These are phyloP conservation scores for Bretziella fagacearum DNA, from an alignment of 2,329 filamentous ascomycete species.

Conservation along the genomic window DNA sequence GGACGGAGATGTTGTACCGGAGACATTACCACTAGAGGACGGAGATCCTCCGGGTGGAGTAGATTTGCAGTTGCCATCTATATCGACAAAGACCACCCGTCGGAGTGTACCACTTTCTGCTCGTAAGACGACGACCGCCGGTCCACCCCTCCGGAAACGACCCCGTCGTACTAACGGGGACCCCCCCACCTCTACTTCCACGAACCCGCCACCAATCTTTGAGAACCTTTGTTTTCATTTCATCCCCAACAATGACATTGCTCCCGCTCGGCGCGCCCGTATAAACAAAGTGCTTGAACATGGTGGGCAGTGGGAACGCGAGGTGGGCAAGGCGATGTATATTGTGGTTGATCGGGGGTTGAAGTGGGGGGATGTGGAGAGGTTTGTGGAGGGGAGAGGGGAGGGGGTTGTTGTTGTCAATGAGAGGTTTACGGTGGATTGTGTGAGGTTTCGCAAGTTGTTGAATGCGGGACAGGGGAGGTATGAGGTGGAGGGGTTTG, in stretches of 20 bases:
- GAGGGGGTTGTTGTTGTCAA: slow-evolving; percentile 39
- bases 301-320: slow-evolving; percentile 54
- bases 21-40: too few relatives aligned
- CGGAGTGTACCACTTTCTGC: too few relatives aligned
- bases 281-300: slow-evolving; percentile 60
- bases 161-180: too few relatives aligned
- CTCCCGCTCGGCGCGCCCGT: slow-evolving; percentile 46
- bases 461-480: slow-evolving; percentile 40
- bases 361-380: slow-evolving; percentile 44
- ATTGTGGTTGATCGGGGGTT: slow-evolving; percentile 60
- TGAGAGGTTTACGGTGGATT: slow-evolving; percentile 52
- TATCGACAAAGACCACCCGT: too few relatives aligned
- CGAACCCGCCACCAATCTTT: too few relatives aligned
- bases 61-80: too few relatives aligned
- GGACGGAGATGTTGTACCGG: background rate
- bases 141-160: too few relatives aligned
- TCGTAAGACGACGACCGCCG: too few relatives aligned
- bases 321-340: slow-evolving; percentile 50
- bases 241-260: slow-evolving; percentile 63
- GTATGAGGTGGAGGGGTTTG: slow-evolving; percentile 40
- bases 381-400: slow-evolving; percentile 21
- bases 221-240: slow-evolving; percentile 51
- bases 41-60: too few relatives aligned
- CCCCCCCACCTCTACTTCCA: too few relatives aligned
- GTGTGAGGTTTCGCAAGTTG: slow-evolving; percentile 39